These are phyloP conservation scores for Lyophyllum atratum DNA, from an alignment of 768 basidiomycete species.

Conservation along the genomic window DNA sequence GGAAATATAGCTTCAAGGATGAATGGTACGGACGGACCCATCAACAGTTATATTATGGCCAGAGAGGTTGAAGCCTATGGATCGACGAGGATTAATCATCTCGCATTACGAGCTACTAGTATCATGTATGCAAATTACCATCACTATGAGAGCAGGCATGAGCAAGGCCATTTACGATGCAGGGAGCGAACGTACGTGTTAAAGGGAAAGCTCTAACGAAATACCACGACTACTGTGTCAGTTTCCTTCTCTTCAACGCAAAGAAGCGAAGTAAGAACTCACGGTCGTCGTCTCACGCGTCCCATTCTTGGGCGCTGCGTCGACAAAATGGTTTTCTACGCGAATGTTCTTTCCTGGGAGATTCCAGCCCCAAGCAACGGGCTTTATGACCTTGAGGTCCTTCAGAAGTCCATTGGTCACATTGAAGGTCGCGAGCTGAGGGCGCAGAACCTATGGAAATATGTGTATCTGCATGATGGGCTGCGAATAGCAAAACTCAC, in stretches of 20 bases:
- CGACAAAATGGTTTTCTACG: conserved; percentile 41
- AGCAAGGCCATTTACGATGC: neutral
- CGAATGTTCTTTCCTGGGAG: conserved; percentile 39
- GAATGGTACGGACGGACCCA: conserved; percentile 23
- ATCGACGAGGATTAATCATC: neutral
- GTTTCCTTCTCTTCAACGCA: neutral
- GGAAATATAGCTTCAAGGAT: neutral
- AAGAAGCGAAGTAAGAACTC: conserved; percentile 8
- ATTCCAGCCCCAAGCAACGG: conserved; percentile 52
- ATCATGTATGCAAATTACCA: conserved; percentile 21
- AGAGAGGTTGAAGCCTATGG: conserved; percentile 35
- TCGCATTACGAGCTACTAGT: neutral
- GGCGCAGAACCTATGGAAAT: conserved; percentile 34
- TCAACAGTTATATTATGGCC: conserved; percentile 42
- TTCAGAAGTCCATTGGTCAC: conserved; percentile 40
- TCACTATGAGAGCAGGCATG: conserved; percentile 18
- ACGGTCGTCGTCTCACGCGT: conserved; percentile 37
- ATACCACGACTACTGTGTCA: neutral
- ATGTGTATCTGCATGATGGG: neutral
- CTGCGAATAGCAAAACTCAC: conserved; percentile 24
- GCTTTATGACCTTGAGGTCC: conserved; percentile 46
- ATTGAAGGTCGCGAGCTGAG: conserved; percentile 50
- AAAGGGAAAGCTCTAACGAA: conserved; percentile 39
- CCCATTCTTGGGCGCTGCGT: conserved; percentile 40
- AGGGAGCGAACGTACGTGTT: conserved; percentile 37